Conservation (phyloP, 352 stramenopile genomes). For the Globisporangium irregulare region DNA sequence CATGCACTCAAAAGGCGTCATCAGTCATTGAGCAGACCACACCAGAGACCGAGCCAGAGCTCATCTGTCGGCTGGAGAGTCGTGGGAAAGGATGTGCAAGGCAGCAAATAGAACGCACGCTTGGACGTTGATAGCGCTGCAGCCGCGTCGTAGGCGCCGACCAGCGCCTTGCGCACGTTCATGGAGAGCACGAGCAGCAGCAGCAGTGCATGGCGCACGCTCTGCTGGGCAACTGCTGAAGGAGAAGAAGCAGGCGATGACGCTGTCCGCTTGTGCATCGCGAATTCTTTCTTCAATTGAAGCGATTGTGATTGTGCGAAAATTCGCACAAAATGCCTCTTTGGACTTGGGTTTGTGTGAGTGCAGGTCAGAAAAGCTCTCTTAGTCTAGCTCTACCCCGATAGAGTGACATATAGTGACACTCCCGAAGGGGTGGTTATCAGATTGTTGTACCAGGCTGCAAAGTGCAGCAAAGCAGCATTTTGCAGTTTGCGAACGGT, state of each 20-base stretch:
- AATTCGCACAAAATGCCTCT: neutral
- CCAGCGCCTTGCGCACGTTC: constrained; percentile 25
- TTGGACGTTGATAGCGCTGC: constrained; percentile 14
- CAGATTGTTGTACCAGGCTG: neutral
- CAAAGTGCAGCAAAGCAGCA: neutral
- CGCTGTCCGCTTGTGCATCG: neutral
- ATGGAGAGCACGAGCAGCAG: constrained; percentile 27
- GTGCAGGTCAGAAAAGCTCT: constrained; percentile 9
- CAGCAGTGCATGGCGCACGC: constrained; percentile 24
- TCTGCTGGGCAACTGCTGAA: neutral
- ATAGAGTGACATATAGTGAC: neutral
- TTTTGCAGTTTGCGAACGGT: neutral
- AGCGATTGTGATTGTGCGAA: neutral
- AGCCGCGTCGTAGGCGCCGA: constrained; percentile 22
- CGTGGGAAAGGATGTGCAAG: neutral
- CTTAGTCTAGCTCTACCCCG: neutral
- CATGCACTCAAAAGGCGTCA: neutral
- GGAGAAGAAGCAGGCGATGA: neutral
- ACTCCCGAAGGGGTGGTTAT: neutral
- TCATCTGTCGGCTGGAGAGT: neutral
- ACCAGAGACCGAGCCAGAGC: neutral
- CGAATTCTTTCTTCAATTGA: neutral
- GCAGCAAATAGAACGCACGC: neutral
- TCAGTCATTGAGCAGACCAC: neutral
- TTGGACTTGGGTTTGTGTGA: neutral